Evolutionary conservation across 1,139 yeast species (phyloP), one percentile per base, ranked within the genome.

Genomic region (Pichia kudriavzevii): DNA sequence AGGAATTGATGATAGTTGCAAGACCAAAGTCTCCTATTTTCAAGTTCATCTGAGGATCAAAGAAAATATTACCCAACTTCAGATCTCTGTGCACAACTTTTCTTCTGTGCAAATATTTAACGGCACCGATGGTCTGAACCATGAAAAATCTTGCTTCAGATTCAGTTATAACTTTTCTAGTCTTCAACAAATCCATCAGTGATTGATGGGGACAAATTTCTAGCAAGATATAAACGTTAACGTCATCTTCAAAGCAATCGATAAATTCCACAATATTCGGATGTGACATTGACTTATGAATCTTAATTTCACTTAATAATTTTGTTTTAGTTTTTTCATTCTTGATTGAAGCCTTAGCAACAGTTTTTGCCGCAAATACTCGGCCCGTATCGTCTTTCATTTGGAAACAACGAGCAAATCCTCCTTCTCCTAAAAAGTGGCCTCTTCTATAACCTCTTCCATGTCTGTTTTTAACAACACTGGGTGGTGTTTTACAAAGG

Each of bases 341-440:
- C 49, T 80, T 82, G 47, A 93, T 80, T 13, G 96, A 85, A 1
- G 88, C 88, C 61, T 91, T 93, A 34, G 99, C 98, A 29, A 93
- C 94, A 0, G 98, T 93, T 55, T 93, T 93, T 23, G 99, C 99
- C 20, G 98, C 99, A 61, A 70, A 91, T 4, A 85, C 72, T 53
- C 78, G 75, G 25, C 97, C 97, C 3, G 49, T 41, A 43, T 88
- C 80, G 58, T 85, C 95, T 56, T 82, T 84, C 69, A 93, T 93
- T 59, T 91, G 96, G 63, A 93, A 93, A 58, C 98, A 93, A 56
- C 98, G 77, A 14, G 98, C 99, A 66, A 93, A 93, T 0, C 99
- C 99, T 40, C 99, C 99, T 64, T 87, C 98, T 22, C 99, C 99
- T 26, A 93, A 66, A 49, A 88, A 87, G 41, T 70, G 71, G 3